Conservation (phyloP, 2,329 filamentous ascomycete species). For the Sarocladiaceae sp. region DNA sequence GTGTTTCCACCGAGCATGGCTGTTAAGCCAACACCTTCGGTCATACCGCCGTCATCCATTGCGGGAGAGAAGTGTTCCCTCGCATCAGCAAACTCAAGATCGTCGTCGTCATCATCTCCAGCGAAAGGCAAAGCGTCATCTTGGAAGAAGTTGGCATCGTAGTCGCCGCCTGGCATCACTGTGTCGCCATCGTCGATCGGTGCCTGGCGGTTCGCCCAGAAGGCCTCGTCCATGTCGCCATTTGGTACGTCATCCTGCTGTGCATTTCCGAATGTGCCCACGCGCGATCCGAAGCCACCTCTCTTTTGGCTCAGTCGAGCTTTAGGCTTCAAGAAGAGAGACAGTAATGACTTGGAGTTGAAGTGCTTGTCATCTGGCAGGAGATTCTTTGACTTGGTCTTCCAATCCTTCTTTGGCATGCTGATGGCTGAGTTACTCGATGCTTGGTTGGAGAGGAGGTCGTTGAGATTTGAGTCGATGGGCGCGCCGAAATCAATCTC, state of each 20-base stretch:
- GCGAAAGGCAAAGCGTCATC: conserved; percentile 73
- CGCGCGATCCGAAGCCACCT: conserved; percentile 39
- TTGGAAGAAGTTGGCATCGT: conserved; percentile 97
- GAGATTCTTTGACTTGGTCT: conserved; percentile 86
- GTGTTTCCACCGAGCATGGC: conserved; percentile 48
- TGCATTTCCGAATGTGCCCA: conserved; percentile 33
- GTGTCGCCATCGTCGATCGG: conserved; percentile 48
- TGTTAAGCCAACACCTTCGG: conserved; percentile 44
- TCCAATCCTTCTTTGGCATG: conserved; percentile 91
- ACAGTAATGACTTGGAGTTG: conserved; percentile 85
- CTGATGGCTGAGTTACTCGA: conserved; percentile 77
- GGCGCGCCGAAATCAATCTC: conserved; percentile 85
- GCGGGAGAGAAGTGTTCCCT: conserved; percentile 73
- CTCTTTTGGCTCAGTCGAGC: conserved; percentile 71
- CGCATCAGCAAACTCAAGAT: conserved; percentile 74
- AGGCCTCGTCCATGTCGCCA: conserved; percentile 88
- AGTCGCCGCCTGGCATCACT: conserved; percentile 66
- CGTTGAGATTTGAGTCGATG: conserved; percentile 65
- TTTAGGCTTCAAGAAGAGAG: conserved; percentile 91
- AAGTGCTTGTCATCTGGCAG: conserved; percentile 98
- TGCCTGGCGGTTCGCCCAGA: conserved; percentile 77
- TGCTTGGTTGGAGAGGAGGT: conserved; percentile 77
- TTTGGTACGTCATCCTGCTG: conserved; percentile 51
- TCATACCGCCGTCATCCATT: conserved; percentile 43
- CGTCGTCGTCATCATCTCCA: conserved; percentile 61